A percentile compares a stretch with the other conserved stretches of the same genome.
Conservation (phyloP, 2,329 filamentous ascomycete species). For the Trichoderma sp. region DNA sequence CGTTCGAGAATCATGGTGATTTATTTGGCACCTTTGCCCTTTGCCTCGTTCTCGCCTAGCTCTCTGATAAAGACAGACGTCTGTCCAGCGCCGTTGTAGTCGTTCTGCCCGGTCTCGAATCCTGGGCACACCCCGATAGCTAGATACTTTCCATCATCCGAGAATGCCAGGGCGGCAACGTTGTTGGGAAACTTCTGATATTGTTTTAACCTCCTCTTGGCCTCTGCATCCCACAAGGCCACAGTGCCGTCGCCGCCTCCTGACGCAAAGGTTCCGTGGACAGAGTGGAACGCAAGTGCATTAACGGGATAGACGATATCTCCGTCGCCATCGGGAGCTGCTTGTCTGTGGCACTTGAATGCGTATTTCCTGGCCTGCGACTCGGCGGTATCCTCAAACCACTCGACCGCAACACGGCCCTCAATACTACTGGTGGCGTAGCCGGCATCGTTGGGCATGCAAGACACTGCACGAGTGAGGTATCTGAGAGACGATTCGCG, state of each 20-base stretch:
- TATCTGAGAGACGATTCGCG: conserved; percentile 94
- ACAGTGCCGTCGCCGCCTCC: conserved; percentile 89
- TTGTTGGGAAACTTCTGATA: conserved; percentile 81
- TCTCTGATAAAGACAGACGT: conserved; percentile 79
- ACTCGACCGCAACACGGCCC: conserved; percentile 92
- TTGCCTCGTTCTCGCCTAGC: conserved; percentile 81
- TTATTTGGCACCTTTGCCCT: conserved; percentile 74
- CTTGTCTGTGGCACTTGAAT: conserved; percentile 95
- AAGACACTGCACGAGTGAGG: conserved; percentile 87
- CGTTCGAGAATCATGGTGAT: conserved; percentile 9
- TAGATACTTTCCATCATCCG: conserved; percentile 69
- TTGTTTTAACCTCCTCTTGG: conserved; percentile 84
- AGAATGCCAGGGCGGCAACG: conserved; percentile 75
- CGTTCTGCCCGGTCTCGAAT: conserved; percentile 82
- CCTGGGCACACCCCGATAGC: conserved; percentile 81
- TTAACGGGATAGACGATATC: conserved; percentile 93
- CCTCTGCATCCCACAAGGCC: conserved; percentile 88
- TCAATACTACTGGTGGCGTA: conserved; percentile 93
- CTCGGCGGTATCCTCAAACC: conserved; percentile 87
- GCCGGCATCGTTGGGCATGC: conserved; percentile 94
- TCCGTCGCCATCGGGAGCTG: conserved; percentile 57
- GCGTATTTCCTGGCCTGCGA: conserved; percentile 93
- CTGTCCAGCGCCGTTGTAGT: conserved; percentile 67
- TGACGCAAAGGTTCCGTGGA: conserved; percentile 80
- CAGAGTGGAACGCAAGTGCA: conserved; percentile 80